Percentiles rank a stretch among this genome's conserved stretches.
Conservation (phyloP, 176 grass and related monocot species). For the Tillandsia fasciculata region DNA sequence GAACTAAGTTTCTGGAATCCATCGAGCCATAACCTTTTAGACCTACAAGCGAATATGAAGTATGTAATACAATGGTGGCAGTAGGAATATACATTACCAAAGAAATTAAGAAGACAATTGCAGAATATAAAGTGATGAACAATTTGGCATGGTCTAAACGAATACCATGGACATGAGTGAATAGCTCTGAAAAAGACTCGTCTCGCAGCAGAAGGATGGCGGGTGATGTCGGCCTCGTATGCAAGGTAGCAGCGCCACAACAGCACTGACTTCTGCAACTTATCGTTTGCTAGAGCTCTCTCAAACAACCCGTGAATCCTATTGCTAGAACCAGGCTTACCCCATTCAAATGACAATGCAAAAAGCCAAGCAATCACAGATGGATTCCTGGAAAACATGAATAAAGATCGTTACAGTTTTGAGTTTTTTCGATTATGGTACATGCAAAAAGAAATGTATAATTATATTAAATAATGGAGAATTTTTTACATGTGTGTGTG, state of each 20-base stretch:
- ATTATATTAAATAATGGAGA: too few relatives aligned
- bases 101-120: too few relatives aligned
- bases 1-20: constrained; percentile 81
- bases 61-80: neutral
- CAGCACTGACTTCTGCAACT: constrained; percentile 86
- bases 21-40: constrained; percentile 93
- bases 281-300: constrained; percentile 71
- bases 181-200: constrained; percentile 96
- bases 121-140: neutral
- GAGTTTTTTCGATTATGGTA: too few relatives aligned
- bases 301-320: constrained; percentile 89
- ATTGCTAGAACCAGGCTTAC: constrained; percentile 58
- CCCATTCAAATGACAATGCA: constrained; percentile 75
- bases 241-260: constrained; percentile 85
- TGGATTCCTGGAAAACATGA: constrained; percentile 42
- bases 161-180: constrained; percentile 94
- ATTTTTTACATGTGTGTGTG: too few relatives aligned
- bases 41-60: constrained; percentile 29
- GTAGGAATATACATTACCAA: neutral
- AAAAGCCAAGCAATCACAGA: constrained; percentile 69
- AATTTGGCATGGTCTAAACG: neutral
- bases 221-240: constrained; percentile 58
- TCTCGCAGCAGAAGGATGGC: constrained; percentile 58
- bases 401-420: neutral
- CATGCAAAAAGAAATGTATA: neutral